Conservation (phyloP, 2,329 filamentous ascomycete genomes). For the Metarhizium anisopliae region DNA sequence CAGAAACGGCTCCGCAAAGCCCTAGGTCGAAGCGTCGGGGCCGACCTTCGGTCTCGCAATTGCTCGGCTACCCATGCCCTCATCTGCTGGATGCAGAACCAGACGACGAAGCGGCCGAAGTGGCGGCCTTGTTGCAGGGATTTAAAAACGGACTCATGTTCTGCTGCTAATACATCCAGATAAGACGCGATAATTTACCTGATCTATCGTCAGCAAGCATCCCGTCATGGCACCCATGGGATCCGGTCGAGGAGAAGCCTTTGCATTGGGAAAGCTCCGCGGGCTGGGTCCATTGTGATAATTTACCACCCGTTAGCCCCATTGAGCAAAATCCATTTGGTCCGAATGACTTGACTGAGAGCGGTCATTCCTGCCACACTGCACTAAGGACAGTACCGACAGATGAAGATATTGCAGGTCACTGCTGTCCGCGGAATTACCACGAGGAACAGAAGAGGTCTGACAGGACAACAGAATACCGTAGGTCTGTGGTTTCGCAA, state of each 20-base stretch:
- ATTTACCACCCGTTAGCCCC: too few species aligned
- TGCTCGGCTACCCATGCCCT: not conserved
- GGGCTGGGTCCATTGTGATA: too few species aligned
- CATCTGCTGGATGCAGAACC: not conserved
- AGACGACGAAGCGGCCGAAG: not conserved
- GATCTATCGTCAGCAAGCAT: not conserved
- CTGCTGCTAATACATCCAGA: too few species aligned
- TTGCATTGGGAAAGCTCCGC: not conserved
- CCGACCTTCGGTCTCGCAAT: not conserved
- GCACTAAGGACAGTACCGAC: too few species aligned
- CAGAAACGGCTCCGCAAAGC: constrained; percentile 1
- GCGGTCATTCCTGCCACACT: too few species aligned
- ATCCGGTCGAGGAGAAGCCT: not conserved
- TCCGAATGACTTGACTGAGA: too few species aligned
- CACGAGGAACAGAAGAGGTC: too few species aligned
- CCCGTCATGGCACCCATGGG: constrained; percentile 2
- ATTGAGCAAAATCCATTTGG: too few species aligned
- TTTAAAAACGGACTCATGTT: not conserved
- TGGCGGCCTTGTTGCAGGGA: constrained; percentile 1
- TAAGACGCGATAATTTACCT: constrained; percentile 1
- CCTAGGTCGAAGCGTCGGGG: constrained; percentile 1
- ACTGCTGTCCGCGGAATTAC: too few species aligned
- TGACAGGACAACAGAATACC: too few species aligned
- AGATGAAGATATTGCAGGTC: too few species aligned
- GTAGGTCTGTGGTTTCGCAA: too few species aligned